Base-by-base conservation (phyloP, 257 asterid genomes). In the Solanum pinnatisectum region DNA sequence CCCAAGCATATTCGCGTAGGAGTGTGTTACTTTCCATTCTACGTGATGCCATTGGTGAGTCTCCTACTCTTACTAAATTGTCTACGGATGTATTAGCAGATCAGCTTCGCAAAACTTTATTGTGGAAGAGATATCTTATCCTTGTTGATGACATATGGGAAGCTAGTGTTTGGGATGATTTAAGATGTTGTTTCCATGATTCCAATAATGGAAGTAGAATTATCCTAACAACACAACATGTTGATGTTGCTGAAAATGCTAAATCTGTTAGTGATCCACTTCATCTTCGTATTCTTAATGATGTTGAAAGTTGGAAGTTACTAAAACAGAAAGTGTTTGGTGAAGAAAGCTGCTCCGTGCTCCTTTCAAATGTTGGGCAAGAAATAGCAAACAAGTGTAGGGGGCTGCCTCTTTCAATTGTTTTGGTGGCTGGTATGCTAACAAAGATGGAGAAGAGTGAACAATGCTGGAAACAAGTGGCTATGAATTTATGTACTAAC, bases 1-100 rank as follows among this genome's bases (percentile, higher is more conserved):
- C 95, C 44, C 94, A 90, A 83, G 90, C 88, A 27, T 90, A 88
- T 93, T 85, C 88, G 0, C 82, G 71, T 44, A 93, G 76, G 76
- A 84, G 87, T 6, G 84, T 93, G 23, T 84, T 91, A 82, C 93
- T 90, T 18, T 23, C 90, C 87, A 89, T 93, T 27, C 37, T 93
- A 70, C 72, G 78, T 86, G 87, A 46, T 84, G 74, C 90, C 36
- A 89, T 87, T 10, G 78, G 79, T 71, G 86, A 90, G 35, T 82
- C 84, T 3, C 89, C 90, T 2, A 91, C 87, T 1, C 90, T 88
- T 73, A 10, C 85, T 60, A 68, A 12, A 20, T 22, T 30, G 20
- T 7, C 44, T 16, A 20, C 25, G 5, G 63, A 82, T 49, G 70
- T 16, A 49, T 82, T 49, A 32, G 86, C 86, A 49, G 32, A 82